These are phyloP conservation scores for Moricandia arvensis DNA, from an alignment of 345 rosid genomes.

Conservation along the genomic window DNA sequence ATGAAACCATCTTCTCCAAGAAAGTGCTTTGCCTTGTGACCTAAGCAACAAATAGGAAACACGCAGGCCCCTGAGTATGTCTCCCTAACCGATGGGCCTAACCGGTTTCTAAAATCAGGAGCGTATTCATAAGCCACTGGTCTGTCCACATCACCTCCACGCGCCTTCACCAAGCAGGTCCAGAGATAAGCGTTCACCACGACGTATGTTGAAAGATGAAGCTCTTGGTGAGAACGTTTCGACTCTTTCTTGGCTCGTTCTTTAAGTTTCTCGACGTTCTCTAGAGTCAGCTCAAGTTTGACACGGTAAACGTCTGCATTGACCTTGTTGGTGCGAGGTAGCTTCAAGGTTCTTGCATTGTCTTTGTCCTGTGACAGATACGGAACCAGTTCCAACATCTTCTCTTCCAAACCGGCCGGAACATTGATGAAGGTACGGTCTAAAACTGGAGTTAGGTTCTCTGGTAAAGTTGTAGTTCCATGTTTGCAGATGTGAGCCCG, in stretches of 20 bases:
- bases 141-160: not conserved
- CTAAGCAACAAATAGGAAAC: not conserved
- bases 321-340: not conserved
- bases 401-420: not conserved
- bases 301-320: not conserved
- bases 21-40: not conserved
- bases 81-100: not conserved
- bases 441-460: not conserved
- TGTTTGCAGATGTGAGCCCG: not conserved
- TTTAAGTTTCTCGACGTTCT: not conserved
- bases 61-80: not conserved
- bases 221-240: not conserved
- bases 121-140: not conserved
- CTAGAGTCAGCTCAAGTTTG: not conserved
- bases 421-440: not conserved
- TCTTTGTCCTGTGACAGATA: not conserved
- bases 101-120: not conserved
- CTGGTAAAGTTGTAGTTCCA: not conserved
- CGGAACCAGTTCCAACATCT: not conserved
- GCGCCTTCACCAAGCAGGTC: not conserved
- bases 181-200: not conserved
- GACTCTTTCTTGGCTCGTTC: not conserved
- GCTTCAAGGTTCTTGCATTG: not conserved
- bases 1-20: not conserved
- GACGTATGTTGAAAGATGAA: not conserved